Conservation (phyloP, 805 yeast species). For the Ogataea sp. region DNA sequence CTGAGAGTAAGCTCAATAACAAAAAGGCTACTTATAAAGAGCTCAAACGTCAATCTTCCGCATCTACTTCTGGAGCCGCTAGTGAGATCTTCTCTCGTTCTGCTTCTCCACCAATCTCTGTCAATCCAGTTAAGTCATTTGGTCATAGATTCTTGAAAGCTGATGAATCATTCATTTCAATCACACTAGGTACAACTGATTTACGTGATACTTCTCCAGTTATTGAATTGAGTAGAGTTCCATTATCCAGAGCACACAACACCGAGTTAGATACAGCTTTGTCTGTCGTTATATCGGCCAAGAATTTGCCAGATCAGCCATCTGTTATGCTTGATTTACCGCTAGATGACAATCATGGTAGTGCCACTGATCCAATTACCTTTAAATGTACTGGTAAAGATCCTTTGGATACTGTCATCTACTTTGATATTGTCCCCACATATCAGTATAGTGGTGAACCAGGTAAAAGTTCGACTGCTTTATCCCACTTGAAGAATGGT, state of each 20-base stretch:
- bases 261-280: slow-evolving; percentile 86
- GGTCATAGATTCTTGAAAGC: slow-evolving; percentile 69
- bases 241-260: slow-evolving; percentile 64
- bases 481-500: no score
- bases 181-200: slow-evolving; percentile 85
- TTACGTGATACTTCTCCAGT: slow-evolving; percentile 50
- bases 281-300: slow-evolving; percentile 55
- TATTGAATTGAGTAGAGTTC: slow-evolving; percentile 64
- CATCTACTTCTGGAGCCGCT: not conserved
- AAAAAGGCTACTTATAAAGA: not conserved
- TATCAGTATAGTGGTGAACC: slow-evolving; percentile 41
- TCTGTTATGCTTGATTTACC: slow-evolving; percentile 66
- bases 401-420: slow-evolving; percentile 47
- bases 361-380: slow-evolving; percentile 65
- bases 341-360: slow-evolving; percentile 64
- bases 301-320: slow-evolving; percentile 40
- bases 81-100: not conserved
- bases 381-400: slow-evolving; percentile 49
- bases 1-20: slow-evolving; percentile 11
- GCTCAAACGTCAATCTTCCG: not conserved
- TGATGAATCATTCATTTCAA: slow-evolving; percentile 62
- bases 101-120: slow-evolving; percentile 13
- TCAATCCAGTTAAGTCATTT: slow-evolving; percentile 66
- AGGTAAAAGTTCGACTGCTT: no score
- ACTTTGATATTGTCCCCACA: slow-evolving; percentile 87